phyloP scores from a whole-genome alignment of 78 protist species.

The Paulinella micropora region DNA sequence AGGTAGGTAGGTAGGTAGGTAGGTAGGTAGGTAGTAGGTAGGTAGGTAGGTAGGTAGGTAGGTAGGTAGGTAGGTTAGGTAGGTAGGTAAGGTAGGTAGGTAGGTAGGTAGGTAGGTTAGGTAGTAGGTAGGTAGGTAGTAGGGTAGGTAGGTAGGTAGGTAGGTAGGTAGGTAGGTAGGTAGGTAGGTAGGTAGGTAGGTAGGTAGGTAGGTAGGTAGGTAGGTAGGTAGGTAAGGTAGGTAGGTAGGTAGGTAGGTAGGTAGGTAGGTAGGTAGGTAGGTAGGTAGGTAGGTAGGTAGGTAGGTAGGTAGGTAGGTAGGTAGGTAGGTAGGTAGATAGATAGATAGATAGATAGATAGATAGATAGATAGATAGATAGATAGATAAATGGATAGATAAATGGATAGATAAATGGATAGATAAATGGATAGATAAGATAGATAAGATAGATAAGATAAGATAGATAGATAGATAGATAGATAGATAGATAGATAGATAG shows the following conservation, averaged over 20 bases:
- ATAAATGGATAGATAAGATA: too few species aligned
- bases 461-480: background rate
- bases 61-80: background rate
- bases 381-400: background rate
- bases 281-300: background rate
- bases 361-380: background rate
- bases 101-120: background rate
- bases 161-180: background rate
- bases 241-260: background rate
- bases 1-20: background rate
- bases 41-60: constrained; percentile 23
- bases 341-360: background rate
- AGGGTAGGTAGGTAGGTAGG: background rate
- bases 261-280: background rate
- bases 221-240: background rate
- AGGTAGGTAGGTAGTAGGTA: background rate
- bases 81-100: background rate
- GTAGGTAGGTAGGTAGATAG: background rate
- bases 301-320: background rate
- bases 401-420: too few species aligned
- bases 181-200: background rate
- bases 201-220: constrained; percentile 14
- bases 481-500: background rate
- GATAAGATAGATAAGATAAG: constrained; percentile 21
- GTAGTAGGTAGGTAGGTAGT: background rate